Evolutionary conservation across 495 filamentous ascomycete species (phyloP), one percentile per base, ranked within the genome.

Genomic region (Bacidia rubella): DNA sequence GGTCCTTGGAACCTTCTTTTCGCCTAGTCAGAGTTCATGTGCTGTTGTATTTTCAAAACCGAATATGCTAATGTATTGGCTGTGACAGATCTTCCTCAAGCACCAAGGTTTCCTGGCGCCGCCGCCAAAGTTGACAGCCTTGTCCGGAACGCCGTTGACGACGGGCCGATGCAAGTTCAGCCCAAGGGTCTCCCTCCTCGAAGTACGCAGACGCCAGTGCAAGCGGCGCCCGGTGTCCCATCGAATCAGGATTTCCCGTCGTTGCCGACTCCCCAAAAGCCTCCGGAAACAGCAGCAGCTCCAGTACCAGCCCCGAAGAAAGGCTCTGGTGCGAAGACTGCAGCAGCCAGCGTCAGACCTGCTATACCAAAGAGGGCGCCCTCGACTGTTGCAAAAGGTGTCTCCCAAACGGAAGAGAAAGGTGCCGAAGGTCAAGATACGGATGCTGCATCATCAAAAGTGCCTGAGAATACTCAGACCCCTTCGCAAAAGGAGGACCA

Each of bases 171-270:
- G 22, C 12, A 10, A 24, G 12, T 49, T 2, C 41, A 21, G n/a
- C 35, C 55, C 0, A 45, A 25, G 11, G 50, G 46, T 20, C 23
- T 23, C 24, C 19, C 21, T 32, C 53, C 48, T 38, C 47, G 49
- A 19, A 11, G n/a, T 10, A 26, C 26, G 32, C 57, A 48, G 48
- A 49, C 53, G 35, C 54, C 50, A 52, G 54, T 46, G 17, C 38
- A 51, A 27, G 48, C 47, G 44, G 44, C 42, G 39, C 49, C 62
- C 51, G 58, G 52, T 41, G 55, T 64, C 49, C 57, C 49, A 29
- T 49, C 51, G 47, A 52, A 56, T 54, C 72, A 76, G 56, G 73
- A 78, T 4, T 78, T 80, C 46, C 73, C 72, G 47, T 74, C 76
- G 45, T 64, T 78, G 11, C 70, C 63, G 26, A 58, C 65, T 10